phyloP scores from a whole-genome alignment of 1,284 basidiomycete genomes.

The Ustilago vetiveriae region DNA sequence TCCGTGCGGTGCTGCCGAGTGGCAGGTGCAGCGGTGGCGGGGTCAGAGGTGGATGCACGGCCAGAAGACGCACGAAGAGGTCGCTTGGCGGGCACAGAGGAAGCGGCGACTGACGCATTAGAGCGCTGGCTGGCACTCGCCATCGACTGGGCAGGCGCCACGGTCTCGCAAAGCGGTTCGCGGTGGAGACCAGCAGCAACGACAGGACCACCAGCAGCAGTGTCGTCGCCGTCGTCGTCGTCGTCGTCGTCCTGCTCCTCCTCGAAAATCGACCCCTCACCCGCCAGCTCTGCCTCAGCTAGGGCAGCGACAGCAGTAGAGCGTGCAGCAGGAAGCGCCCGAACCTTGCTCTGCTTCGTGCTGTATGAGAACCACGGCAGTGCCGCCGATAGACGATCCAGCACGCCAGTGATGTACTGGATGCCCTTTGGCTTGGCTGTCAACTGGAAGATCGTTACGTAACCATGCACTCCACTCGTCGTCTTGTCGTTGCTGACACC shows the following conservation, averaged over 20 bases:
- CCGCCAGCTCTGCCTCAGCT: background rate
- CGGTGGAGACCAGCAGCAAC: background rate
- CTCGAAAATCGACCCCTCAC: background rate
- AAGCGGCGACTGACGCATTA: background rate
- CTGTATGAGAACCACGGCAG: slow-evolving; percentile 8
- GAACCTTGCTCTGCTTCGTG: background rate
- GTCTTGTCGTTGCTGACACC: background rate
- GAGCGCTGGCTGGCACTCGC: background rate
- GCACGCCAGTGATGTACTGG: slow-evolving; percentile 3
- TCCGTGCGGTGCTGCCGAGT: background rate
- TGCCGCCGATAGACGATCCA: slow-evolving; percentile 9
- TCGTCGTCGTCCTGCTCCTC: background rate
- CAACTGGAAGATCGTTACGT: slow-evolving; percentile 5
- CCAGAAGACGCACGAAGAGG: background rate
- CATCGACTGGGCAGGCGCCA: background rate
- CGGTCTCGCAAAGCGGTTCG: background rate
- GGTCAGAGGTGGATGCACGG: background rate
- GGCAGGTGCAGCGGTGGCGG: background rate
- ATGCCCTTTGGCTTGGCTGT: slow-evolving; percentile 4
- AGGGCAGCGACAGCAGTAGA: background rate
- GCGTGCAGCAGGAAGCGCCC: background rate
- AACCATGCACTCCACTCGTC: background rate
- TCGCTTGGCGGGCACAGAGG: background rate
- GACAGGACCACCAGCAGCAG: background rate
- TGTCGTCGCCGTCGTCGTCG: no score